These are phyloP conservation scores for Sarocladium kiliense DNA, from an alignment of 2,329 filamentous ascomycete species.

Conservation along the genomic window DNA sequence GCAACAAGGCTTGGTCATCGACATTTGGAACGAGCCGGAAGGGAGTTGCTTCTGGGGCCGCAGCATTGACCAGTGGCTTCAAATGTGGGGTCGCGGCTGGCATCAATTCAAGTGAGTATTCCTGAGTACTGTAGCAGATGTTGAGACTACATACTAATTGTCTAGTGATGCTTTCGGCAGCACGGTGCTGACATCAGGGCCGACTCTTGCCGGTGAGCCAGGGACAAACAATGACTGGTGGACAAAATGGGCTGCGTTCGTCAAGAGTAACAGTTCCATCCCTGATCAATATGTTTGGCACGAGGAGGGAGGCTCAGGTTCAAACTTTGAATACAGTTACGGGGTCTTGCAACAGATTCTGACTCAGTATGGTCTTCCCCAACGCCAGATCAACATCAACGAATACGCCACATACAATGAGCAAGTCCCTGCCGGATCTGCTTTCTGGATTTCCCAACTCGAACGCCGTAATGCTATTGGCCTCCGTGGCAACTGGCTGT, in stretches of 20 bases:
- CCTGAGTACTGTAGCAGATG: too few species aligned
- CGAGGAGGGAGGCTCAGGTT: conserved; percentile 7
- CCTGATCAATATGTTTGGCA: conserved; percentile 42
- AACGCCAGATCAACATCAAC: conserved; percentile 9
- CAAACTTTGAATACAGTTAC: background rate
- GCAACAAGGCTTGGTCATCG: conserved; percentile 10
- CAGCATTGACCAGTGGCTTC: conserved; percentile 11
- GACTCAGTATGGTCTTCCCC: background rate
- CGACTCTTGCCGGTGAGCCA: conserved; percentile 29
- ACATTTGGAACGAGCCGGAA: conserved; percentile 13
- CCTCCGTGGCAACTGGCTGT: conserved; percentile 9
- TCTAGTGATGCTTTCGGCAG: background rate
- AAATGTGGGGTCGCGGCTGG: conserved; percentile 10
- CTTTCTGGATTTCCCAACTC: background rate
- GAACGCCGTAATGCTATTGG: conserved; percentile 9
- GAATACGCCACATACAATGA: conserved; percentile 8
- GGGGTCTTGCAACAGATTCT: background rate
- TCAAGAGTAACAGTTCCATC: conserved; percentile 28
- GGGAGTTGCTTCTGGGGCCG: conserved; percentile 10
- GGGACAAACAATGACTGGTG: conserved; percentile 31
- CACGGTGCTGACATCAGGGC: conserved; percentile 28
- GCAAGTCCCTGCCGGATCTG: conserved; percentile 1
- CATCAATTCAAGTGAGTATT: background rate
- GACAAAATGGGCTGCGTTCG: conserved; percentile 27
- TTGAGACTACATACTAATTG: too few species aligned